Evolutionary conservation across 352 stramenopile genomes (phyloP).

Genomic region (Pythium scleroteichum): DNA sequence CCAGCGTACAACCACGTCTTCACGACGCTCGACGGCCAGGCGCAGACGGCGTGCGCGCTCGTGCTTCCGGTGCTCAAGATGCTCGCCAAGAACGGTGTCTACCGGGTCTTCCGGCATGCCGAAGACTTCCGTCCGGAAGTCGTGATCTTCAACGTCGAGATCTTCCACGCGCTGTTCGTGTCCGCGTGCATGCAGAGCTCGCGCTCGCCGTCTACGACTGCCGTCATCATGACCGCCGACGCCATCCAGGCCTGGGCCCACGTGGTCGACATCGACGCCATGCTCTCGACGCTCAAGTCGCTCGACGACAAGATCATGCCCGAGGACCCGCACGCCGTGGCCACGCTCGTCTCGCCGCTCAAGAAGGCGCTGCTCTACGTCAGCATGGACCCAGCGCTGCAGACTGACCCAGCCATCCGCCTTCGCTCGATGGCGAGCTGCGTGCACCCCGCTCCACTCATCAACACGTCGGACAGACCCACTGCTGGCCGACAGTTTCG

Average conservation of each 20-base stretch:
- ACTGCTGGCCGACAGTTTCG: background rate
- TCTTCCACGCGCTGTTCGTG: conserved; percentile 30
- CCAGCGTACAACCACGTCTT: conserved; percentile 26
- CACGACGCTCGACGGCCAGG: background rate
- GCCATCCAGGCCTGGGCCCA: conserved; percentile 5
- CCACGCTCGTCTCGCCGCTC: background rate
- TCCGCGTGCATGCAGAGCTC: conserved; percentile 23
- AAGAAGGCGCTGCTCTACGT: conserved; percentile 8
- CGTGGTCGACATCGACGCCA: conserved; percentile 6
- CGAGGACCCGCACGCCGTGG: background rate
- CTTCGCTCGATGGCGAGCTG: background rate
- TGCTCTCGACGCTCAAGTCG: background rate
- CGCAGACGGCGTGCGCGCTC: conserved; percentile 18
- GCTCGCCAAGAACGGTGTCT: conserved; percentile 39
- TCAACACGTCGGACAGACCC: background rate
- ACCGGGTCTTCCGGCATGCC: conserved; percentile 4
- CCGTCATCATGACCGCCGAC: conserved; percentile 11
- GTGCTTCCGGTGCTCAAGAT: conserved; percentile 47
- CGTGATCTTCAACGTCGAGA: conserved; percentile 28
- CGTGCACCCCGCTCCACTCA: background rate
- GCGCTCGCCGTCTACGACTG: conserved; percentile 6
- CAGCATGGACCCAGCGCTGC: background rate
- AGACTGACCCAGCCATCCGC: conserved; percentile 2
- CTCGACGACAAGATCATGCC: conserved; percentile 3
- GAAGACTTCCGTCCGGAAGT: conserved; percentile 32